Evolutionary conservation across 768 basidiomycete species (phyloP), one percentile per base, ranked within the genome.

Genomic region (Lyophyllum semitale): DNA sequence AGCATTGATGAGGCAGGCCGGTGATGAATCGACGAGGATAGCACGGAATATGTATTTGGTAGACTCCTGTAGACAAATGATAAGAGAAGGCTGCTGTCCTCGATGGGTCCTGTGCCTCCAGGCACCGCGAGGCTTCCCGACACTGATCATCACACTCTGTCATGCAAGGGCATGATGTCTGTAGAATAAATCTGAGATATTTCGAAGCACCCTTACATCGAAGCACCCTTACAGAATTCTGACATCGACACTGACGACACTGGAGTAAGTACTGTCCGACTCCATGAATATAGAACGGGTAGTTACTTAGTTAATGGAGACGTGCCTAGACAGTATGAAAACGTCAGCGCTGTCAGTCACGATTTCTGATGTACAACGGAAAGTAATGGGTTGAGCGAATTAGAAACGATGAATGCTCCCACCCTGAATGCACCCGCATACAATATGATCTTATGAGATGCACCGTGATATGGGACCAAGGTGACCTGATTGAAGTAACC

Each of bases 91-190:
- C 13, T 38, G 25, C 35, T 27, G 18, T 20, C 38, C 40, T 50
- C n/a, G 25, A 27, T 11, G 20, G n/a, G 37, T 18, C 26, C 26
- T 29, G 22, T 4, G 32, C 15, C 15, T 27, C 9, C 4, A 54
- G 46, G 53, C 46, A 48, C 47, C 2, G 32, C 23, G 33, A 48
- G 8, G 53, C 33, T 26, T 38, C 41, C 15, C 46, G 46, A 47
- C 46, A 56, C 57, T n/a, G n/a, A 58, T 54, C 53, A 54, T 58
- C 48, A 58, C 53, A 58, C 54, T 48, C 53, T 54, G 52, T 54
- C 57, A 46, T 32, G 26, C 37, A 46, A 2, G 25, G 32, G 12
- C 38, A 42, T 54, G 45, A 38, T 25, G 25, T 37, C 37, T 46
- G 45, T 12, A 47, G 15, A 25, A 22, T 52, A 17, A 47, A 38